Evolutionary conservation across 2,329 filamentous ascomycete species (phyloP).

Genomic region (Bipolaris cookei): DNA sequence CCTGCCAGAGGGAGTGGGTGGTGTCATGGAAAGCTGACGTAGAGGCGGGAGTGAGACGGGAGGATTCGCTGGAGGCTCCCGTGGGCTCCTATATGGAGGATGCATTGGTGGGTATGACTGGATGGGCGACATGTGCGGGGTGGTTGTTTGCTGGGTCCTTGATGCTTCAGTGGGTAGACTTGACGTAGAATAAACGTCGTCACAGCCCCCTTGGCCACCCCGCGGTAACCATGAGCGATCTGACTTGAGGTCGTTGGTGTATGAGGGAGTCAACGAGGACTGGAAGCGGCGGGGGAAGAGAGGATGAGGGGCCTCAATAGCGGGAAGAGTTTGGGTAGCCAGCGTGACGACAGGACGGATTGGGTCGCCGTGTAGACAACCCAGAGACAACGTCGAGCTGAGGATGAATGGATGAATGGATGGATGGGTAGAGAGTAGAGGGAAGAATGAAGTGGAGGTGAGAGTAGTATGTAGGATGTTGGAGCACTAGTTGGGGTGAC

Average conservation of each 20-base stretch:
- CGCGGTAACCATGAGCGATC: slow-evolving; percentile 47
- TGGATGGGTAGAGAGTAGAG: not conserved
- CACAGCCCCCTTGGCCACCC: slow-evolving; percentile 41
- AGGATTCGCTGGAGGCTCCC: slow-evolving; percentile 23
- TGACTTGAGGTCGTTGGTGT: slow-evolving; percentile 39
- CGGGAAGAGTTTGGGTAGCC: slow-evolving; percentile 49
- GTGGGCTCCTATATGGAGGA: slow-evolving; percentile 31
- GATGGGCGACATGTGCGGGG: slow-evolving; percentile 39
- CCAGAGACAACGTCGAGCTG: slow-evolving; percentile 13
- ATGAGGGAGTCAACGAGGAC: slow-evolving; percentile 41
- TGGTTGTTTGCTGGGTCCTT: slow-evolving; percentile 35
- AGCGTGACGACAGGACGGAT: slow-evolving; percentile 35
- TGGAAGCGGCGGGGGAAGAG: slow-evolving; percentile 41
- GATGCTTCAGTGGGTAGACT: slow-evolving; percentile 28
- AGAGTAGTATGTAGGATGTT: not conserved
- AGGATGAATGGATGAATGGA: not conserved
- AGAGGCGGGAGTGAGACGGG: slow-evolving; percentile 44
- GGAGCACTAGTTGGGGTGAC: not conserved
- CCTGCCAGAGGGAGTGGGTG: slow-evolving; percentile 42
- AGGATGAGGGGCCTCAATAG: slow-evolving; percentile 42
- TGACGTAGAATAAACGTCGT: slow-evolving; percentile 42
- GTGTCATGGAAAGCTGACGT: slow-evolving; percentile 44
- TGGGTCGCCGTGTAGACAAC: slow-evolving; percentile 40
- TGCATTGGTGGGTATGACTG: slow-evolving; percentile 36
- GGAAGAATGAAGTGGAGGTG: not conserved